phyloP scores from a whole-genome alignment of 495 filamentous ascomycete genomes.

The Antarctomyces pellizariae region DNA sequence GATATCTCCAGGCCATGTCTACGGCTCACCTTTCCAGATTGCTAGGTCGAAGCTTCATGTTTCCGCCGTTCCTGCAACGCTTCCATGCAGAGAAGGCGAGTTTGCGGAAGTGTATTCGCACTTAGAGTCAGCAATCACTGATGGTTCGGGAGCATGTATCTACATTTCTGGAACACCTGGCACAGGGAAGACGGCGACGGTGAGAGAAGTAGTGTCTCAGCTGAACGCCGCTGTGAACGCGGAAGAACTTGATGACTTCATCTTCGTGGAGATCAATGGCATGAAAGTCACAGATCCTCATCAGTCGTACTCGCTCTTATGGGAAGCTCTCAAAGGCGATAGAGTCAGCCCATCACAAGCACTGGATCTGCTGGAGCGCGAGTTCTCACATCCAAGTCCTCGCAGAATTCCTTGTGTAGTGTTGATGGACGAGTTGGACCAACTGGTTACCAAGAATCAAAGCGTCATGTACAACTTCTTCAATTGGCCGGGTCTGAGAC shows the following conservation, averaged over 20 bases:
- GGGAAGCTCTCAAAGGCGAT: conserved; percentile 88
- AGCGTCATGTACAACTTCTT: conserved; percentile 99
- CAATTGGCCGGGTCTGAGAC: conserved; percentile 90
- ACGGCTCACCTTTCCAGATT: conserved; percentile 76
- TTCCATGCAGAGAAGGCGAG: conserved; percentile 83
- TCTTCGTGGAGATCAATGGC: conserved; percentile 98
- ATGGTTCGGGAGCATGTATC: conserved; percentile 83
- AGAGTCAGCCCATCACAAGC: conserved; percentile 83
- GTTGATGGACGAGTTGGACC: conserved; percentile 96
- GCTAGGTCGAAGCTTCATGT: conserved; percentile 82
- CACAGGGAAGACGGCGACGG: conserved; percentile 96
- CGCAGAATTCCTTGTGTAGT: conserved; percentile 89
- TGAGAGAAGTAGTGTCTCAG: conserved; percentile 80
- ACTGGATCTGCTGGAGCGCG: conserved; percentile 67
- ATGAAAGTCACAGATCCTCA: conserved; percentile 99
- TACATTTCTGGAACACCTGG: conserved; percentile 98
- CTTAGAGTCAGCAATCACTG: conserved; percentile 82
- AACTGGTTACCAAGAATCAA: conserved; percentile 91
- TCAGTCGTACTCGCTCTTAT: conserved; percentile 84
- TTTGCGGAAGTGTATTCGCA: conserved; percentile 82
- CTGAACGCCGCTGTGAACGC: conserved; percentile 62
- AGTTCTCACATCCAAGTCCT: conserved; percentile 77
- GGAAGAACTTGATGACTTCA: conserved; percentile 95
- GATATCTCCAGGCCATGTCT: conserved; percentile 50
- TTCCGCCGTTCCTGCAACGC: conserved; percentile 63